Evolutionary conservation across 345 rosid species (phyloP).

Genomic region (Cardiospermum halicacabum): DNA sequence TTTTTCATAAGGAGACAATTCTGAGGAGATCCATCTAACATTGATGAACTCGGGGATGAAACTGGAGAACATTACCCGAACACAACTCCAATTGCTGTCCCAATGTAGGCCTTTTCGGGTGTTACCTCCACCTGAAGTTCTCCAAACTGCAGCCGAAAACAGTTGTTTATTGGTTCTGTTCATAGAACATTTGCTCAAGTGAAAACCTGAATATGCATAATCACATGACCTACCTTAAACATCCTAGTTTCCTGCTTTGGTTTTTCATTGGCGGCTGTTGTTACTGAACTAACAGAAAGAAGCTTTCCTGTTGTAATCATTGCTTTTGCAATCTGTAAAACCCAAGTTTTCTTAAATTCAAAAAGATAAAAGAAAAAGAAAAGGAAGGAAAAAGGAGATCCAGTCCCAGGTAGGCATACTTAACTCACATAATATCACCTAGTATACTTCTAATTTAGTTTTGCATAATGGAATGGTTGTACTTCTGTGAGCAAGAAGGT

Average conservation of each 20-base stretch:
- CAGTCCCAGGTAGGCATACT: not conserved
- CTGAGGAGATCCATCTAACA: not conserved
- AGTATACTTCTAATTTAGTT: not conserved
- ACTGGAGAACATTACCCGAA: constrained; percentile 54
- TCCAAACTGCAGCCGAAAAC: constrained; percentile 63
- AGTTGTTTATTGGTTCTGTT: not conserved
- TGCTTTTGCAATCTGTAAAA: constrained; percentile 66
- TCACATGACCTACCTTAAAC: constrained; percentile 59
- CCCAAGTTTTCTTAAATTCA: not conserved
- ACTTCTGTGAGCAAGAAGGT: not conserved
- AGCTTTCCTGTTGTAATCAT: constrained; percentile 63
- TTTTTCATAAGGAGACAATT: not conserved
- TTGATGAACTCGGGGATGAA: not conserved
- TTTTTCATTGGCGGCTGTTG: constrained; percentile 32
- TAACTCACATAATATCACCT: not conserved
- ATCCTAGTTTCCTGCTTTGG: constrained; percentile 43
- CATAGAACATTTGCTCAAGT: not conserved
- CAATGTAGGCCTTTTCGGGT: constrained; percentile 63
- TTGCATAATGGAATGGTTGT: not conserved
- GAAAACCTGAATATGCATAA: constrained; percentile 1
- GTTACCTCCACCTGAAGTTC: constrained; percentile 82
- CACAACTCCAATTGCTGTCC: constrained; percentile 59
- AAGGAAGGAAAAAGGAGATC: too few relatives aligned
- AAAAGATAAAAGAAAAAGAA: not conserved
- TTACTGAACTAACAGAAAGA: constrained; percentile 42